Evolutionary conservation across 1,284 basidiomycete genomes (phyloP).

Genomic region (Rugosomyces carneus): DNA sequence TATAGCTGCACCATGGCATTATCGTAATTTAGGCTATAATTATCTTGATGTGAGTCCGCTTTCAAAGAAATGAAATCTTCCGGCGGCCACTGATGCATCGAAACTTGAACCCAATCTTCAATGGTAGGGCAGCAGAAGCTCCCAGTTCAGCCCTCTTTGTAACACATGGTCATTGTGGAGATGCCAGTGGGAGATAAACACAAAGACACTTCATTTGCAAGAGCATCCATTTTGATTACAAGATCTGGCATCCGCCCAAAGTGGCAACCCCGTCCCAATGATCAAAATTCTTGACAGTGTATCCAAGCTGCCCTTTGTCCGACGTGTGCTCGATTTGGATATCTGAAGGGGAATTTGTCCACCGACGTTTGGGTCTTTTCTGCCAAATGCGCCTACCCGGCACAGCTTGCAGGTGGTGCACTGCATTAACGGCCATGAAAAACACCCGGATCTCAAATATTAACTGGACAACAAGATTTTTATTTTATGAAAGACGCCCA

Average conservation of each 20-base stretch:
- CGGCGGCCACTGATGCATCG: too few relatives aligned
- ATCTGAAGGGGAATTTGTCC: slow-evolving; percentile 26
- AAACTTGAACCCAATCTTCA: too few relatives aligned
- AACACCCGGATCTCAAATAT: slow-evolving; percentile 37
- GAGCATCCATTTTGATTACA: too few relatives aligned
- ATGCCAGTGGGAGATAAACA: background rate
- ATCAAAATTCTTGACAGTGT: slow-evolving; percentile 10
- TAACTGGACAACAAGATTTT: slow-evolving; percentile 22
- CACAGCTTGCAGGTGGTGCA: slow-evolving; percentile 31
- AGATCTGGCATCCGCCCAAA: slow-evolving; percentile 1
- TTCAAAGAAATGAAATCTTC: too few relatives aligned
- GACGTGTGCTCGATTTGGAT: slow-evolving; percentile 24
- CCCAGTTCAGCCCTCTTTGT: too few relatives aligned
- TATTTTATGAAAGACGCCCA: slow-evolving; percentile 13
- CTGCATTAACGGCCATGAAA: slow-evolving; percentile 37
- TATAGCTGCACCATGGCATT: background rate
- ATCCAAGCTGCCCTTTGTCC: slow-evolving; percentile 16
- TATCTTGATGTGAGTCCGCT: too few relatives aligned
- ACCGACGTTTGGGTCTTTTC: slow-evolving; percentile 31
- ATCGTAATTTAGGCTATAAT: too few relatives aligned
- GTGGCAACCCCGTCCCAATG: slow-evolving; percentile 12
- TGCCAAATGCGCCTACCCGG: slow-evolving; percentile 36
- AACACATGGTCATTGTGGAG: too few relatives aligned
- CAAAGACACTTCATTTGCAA: too few relatives aligned
- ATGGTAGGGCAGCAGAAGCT: too few relatives aligned